phyloP scores from a whole-genome alignment of 345 rosid species.

The Rhodomyrtus tomentosa region DNA sequence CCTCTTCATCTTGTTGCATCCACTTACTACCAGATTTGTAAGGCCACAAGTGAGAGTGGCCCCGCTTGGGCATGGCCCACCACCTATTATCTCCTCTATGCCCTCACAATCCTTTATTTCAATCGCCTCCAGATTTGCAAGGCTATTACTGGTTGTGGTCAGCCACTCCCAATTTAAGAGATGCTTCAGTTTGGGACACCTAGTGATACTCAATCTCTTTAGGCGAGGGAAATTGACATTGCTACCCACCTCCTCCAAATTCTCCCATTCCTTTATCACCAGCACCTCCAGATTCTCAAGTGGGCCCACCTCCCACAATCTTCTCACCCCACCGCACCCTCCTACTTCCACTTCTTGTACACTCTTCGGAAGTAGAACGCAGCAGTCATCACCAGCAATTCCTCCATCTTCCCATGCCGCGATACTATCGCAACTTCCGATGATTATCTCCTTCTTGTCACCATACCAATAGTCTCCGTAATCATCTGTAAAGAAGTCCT shows the following conservation, averaged over 20 bases:
- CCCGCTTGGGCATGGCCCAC: too few species aligned
- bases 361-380: not conserved
- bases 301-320: not conserved
- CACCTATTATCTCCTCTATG: not conserved
- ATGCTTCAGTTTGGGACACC: not conserved
- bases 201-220: accelerated
- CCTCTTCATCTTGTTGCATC: not conserved
- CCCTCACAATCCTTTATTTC: accelerated
- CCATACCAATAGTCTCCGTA: too few species aligned
- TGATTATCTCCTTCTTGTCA: not conserved
- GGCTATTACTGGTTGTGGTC: not conserved
- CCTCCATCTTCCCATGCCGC: not conserved
- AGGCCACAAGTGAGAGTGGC: too few species aligned
- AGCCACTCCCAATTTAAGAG: accelerated
- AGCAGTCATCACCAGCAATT: not conserved
- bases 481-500: too few species aligned
- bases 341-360: accelerated
- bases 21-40: constrained; percentile 4
- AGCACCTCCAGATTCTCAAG: not conserved
- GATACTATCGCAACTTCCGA: not conserved
- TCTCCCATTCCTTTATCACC: not conserved
- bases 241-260: not conserved
- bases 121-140: constrained; percentile 7
- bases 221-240: not conserved
- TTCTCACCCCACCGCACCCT: accelerated